These are phyloP conservation scores for Tuber magnatum DNA, from an alignment of 495 filamentous ascomycete genomes.

Conservation along the genomic window DNA sequence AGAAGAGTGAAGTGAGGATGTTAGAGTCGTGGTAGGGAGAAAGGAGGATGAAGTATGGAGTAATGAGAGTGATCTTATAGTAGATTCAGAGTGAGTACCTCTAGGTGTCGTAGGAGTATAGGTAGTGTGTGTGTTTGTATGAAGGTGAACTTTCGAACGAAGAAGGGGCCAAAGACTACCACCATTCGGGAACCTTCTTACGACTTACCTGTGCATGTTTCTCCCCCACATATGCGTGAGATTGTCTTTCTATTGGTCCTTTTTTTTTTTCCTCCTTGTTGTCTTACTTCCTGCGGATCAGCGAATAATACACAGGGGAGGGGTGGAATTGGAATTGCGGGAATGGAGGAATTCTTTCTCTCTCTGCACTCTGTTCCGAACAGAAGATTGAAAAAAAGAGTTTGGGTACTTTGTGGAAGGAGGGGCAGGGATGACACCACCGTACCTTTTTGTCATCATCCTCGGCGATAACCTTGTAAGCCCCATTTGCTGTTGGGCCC, in stretches of 20 bases:
- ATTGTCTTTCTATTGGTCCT: neutral
- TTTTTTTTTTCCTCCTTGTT: neutral
- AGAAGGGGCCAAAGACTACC: conserved; percentile 12
- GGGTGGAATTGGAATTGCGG: conserved; percentile 7
- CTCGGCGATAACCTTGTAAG: conserved; percentile 1
- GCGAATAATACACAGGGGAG: conserved; percentile 3
- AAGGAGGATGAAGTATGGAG: conserved; percentile 8
- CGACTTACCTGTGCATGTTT: conserved; percentile 10
- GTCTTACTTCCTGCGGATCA: neutral
- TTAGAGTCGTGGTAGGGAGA: neutral
- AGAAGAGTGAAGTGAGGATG: conserved; percentile 10
- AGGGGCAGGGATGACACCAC: conserved; percentile 30
- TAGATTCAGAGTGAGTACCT: conserved; percentile 12
- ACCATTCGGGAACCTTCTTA: conserved; percentile 21
- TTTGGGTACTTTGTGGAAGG: neutral
- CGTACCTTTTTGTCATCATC: conserved; percentile 11
- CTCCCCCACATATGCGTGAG: neutral
- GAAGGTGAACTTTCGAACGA: conserved; percentile 15
- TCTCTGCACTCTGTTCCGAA: neutral
- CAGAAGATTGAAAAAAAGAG: neutral
- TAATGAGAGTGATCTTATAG: conserved; percentile 1
- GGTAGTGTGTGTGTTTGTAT: conserved; percentile 3
- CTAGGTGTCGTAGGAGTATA: conserved; percentile 20
- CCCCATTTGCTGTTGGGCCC: neutral
- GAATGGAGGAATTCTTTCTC: conserved; percentile 1